phyloP scores from a whole-genome alignment of 73 alveolate species.

The Tetrahymena malaccensis region DNA sequence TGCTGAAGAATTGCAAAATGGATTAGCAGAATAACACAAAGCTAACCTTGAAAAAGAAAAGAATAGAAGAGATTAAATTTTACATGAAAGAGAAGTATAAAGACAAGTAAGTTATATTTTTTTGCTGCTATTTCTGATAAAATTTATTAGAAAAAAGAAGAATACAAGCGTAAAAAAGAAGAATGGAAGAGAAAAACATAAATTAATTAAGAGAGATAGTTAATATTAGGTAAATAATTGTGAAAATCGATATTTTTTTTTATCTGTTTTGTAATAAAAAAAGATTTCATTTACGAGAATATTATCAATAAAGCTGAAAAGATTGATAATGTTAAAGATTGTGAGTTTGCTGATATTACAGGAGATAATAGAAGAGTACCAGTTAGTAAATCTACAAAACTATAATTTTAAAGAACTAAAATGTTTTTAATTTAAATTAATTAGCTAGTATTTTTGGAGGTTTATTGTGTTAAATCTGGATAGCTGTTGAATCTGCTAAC shows the following conservation, averaged over 20 bases:
- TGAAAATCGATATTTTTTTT: background rate
- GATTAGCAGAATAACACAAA: slow-evolving; percentile 39
- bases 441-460: background rate
- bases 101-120: background rate
- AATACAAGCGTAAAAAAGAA: background rate
- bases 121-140: background rate
- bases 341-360: background rate
- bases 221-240: background rate
- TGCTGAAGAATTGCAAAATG: slow-evolving; percentile 44
- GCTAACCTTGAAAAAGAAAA: slow-evolving; percentile 46
- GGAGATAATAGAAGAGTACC: background rate
- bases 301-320: background rate
- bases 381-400: background rate
- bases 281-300: background rate
- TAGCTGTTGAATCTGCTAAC: background rate
- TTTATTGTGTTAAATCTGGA: background rate
- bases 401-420: background rate
- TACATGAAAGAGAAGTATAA: slow-evolving; percentile 43
- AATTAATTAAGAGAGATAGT: background rate
- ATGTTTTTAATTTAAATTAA: background rate
- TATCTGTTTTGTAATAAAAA: background rate
- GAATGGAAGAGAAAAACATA: background rate
- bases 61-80: slow-evolving; percentile 48
- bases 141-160: background rate
- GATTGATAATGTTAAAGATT: background rate